phyloP scores from a whole-genome alignment of 1,139 yeast genomes.

The Diutina mesorugosa region DNA sequence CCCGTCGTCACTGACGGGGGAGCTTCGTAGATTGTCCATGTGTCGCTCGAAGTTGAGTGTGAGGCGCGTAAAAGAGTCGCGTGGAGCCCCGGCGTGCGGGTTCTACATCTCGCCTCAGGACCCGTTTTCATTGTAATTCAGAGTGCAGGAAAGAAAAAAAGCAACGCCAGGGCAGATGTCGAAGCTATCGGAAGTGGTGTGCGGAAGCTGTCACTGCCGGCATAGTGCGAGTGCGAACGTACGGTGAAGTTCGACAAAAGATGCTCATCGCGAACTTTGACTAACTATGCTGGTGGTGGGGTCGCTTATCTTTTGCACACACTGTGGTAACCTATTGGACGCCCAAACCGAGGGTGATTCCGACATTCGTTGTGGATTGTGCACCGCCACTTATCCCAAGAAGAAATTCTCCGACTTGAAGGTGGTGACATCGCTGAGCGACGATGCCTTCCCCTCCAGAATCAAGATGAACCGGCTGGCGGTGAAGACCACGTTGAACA shows the following conservation, averaged over 20 bases:
- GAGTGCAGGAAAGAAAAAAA: neutral
- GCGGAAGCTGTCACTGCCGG: neutral
- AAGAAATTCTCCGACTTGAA: constrained; percentile 60
- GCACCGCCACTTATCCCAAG: constrained; percentile 46
- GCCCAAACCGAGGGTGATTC: constrained; percentile 38
- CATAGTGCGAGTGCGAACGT: neutral
- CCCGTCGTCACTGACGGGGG: constrained; percentile 2
- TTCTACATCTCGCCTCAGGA: neutral
- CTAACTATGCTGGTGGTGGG: constrained; percentile 81
- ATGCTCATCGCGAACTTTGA: neutral
- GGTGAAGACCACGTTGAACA: constrained; percentile 72
- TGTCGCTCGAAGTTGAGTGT: neutral
- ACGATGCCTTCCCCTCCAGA: constrained; percentile 86
- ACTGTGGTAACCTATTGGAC: constrained; percentile 84
- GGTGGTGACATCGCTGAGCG: constrained; percentile 76
- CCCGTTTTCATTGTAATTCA: neutral
- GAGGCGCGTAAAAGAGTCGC: neutral
- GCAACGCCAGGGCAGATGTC: neutral
- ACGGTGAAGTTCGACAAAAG: neutral
- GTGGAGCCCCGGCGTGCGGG: neutral
- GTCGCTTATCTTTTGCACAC: constrained; percentile 84
- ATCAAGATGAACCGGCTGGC: constrained; percentile 73
- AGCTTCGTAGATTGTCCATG: neutral
- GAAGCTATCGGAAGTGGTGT: neutral
- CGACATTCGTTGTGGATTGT: constrained; percentile 48